Evolutionary conservation across 1,139 yeast species (phyloP).

Genomic region (Citeromyces siamensis): DNA sequence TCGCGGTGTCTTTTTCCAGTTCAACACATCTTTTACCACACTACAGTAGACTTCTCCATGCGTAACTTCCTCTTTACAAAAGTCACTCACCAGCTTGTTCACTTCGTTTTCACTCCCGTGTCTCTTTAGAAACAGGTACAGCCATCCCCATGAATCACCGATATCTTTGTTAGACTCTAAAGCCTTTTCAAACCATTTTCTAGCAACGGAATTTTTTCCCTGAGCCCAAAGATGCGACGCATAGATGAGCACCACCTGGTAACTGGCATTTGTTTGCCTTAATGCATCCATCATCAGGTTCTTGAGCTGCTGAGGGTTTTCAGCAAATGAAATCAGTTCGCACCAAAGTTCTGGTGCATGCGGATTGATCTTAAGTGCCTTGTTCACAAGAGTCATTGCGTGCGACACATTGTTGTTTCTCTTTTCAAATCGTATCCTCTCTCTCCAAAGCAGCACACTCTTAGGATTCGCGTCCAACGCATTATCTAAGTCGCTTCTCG

Average conservation of each 20-base stretch:
- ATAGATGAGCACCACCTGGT: slow-evolving; percentile 44
- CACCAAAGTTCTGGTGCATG: slow-evolving; percentile 51
- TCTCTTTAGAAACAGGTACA: slow-evolving; percentile 24
- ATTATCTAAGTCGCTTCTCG: slow-evolving; percentile 63
- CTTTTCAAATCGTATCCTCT: slow-evolving; percentile 46
- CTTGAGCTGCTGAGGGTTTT: slow-evolving; percentile 45
- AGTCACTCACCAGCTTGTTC: slow-evolving; percentile 17
- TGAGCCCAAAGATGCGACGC: slow-evolving; percentile 63
- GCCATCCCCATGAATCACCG: slow-evolving; percentile 80
- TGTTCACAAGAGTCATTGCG: slow-evolving; percentile 42
- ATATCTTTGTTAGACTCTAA: slow-evolving; percentile 34
- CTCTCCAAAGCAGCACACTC: slow-evolving; percentile 41
- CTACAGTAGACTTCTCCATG: slow-evolving; percentile 5
- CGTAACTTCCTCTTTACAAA: slow-evolving; percentile 22
- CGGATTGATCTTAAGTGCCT: slow-evolving; percentile 52
- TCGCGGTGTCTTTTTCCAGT: slow-evolving; percentile 2
- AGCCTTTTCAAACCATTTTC: slow-evolving; percentile 69
- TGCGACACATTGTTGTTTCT: slow-evolving; percentile 34
- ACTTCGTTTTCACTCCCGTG: slow-evolving; percentile 20
- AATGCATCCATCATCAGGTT: slow-evolving; percentile 64
- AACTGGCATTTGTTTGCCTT: slow-evolving; percentile 41
- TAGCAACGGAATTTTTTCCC: slow-evolving; percentile 53
- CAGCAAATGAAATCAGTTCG: slow-evolving; percentile 37
- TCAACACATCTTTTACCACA: slow-evolving; percentile 2
- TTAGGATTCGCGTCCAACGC: slow-evolving; percentile 44